Evolutionary conservation across 2,329 filamentous ascomycete genomes (phyloP).

Genomic region (Rutstroemia sp.): DNA sequence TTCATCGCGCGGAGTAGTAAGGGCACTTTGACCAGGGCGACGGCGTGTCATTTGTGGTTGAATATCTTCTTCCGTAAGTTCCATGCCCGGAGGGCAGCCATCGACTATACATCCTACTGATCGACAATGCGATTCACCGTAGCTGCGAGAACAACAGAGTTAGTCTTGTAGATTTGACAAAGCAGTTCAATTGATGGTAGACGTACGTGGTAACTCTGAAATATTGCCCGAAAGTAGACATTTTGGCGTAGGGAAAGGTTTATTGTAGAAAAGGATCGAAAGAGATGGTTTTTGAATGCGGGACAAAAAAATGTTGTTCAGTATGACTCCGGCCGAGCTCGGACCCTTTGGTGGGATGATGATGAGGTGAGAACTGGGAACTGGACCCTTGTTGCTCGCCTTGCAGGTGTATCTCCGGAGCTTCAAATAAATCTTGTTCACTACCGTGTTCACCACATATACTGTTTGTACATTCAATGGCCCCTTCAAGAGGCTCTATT

Average conservation of each 20-base stretch:
- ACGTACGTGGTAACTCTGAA: conserved; percentile 70
- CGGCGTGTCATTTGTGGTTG: conserved; percentile 92
- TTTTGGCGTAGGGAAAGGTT: conserved; percentile 33
- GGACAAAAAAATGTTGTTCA: conserved; percentile 12
- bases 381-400: background rate
- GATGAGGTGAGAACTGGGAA: conserved; percentile 1
- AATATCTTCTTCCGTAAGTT: conserved; percentile 78
- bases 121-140: conserved; percentile 84
- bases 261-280: background rate
- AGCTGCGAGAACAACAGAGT: conserved; percentile 29
- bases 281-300: background rate
- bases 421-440: background rate
- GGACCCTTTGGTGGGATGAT: conserved; percentile 6
- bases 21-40: conserved; percentile 78
- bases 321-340: conserved; percentile 22
- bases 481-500: background rate
- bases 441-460: background rate
- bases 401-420: background rate
- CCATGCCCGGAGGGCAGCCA: conserved; percentile 80
- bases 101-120: conserved; percentile 95
- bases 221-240: conserved; percentile 82
- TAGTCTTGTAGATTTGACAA: background rate
- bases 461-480: background rate
- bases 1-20: conserved; percentile 89
- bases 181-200: conserved; percentile 5